Evolutionary conservation across 2,329 filamentous ascomycete species (phyloP), one percentile per base, ranked within the genome.

Genomic region (Aspergillus intermedius): DNA sequence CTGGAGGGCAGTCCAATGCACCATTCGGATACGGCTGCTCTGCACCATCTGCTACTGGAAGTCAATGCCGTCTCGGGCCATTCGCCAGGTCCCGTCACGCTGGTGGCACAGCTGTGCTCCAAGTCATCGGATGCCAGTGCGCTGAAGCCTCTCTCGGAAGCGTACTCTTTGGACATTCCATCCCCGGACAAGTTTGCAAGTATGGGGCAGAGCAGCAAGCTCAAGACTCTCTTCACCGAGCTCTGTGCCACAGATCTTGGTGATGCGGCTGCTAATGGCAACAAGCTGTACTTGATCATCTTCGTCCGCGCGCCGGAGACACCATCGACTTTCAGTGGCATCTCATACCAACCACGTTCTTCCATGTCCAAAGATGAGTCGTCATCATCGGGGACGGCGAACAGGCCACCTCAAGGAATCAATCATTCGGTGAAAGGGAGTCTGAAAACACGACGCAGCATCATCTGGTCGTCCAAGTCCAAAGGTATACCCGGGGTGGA

Each of bases 181-280:
- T 75, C 87, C 0, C 84, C 85, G 25, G 87, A 89, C 48, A 80
- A 81, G 17, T 81, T 91, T 53, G 78, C 82, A 10, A 81, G 79
- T 51, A 71, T 88, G 44, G 72, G 79, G 8, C 79, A 83, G 46
- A 80, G 81, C 54, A 78, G 81, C 19, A 84, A 85, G 61, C 81
- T 91, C 63, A 88, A 86, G 62, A 94, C 90, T 0, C 76, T 98
- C 2, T 96, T 97, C 58, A 84, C 88, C 2, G 90, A 97, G 60
- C 74, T 98, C 15, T 88, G 84, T 35, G 80, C 87, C 1, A 79
- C 83, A 44, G 91, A 96, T 60, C 75, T 85, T 49, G 80, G 80
- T n/a, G 78, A 83, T 57, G 77, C 74, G 9, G 72, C 77, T n/a
- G 72, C 63, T 13, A 77, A 81, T 7, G 86, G 86, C 43, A 81